These are phyloP conservation scores for Acorus calamus DNA, from an alignment of 106 monocot species.

Conservation along the genomic window DNA sequence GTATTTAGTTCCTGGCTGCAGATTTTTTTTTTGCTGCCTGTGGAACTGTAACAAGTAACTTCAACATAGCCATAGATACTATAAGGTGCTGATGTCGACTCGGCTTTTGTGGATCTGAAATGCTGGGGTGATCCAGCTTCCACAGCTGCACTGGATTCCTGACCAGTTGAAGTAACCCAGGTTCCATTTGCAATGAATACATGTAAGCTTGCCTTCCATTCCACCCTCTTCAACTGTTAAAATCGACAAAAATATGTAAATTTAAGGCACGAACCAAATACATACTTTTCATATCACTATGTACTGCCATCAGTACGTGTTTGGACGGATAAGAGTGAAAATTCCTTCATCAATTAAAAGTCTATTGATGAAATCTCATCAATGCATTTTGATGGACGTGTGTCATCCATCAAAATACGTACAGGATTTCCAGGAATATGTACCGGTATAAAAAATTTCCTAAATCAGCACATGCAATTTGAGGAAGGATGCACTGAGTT, in stretches of 20 bases:
- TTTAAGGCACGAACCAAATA: too few species aligned
- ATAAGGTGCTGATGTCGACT: constrained; percentile 44
- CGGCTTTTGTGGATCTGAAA: constrained; percentile 87
- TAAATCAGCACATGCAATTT: too few species aligned
- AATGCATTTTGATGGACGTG: too few species aligned
- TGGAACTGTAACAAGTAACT: too few species aligned
- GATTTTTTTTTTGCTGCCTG: too few species aligned
- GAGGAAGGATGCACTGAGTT: too few species aligned
- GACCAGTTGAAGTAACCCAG: constrained; percentile 96
- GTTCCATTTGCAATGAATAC: constrained; percentile 63
- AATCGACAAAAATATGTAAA: not conserved
- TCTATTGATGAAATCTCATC: too few species aligned
- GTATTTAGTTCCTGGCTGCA: too few species aligned
- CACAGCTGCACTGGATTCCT: constrained; percentile 92
- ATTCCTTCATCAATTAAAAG: not conserved
- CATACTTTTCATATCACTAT: not conserved
- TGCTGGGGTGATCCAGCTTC: constrained; percentile 96
- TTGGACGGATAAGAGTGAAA: not conserved
- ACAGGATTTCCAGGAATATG: too few species aligned
- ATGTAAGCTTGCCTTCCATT: constrained; percentile 81
- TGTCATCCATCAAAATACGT: too few species aligned
- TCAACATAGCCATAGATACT: too few species aligned
- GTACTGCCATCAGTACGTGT: not conserved
- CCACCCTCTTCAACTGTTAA: constrained; percentile 84
- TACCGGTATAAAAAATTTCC: too few species aligned